Evolutionary conservation across 73 alveolate genomes (phyloP).

Genomic region (Paramecium biaurelia): DNA sequence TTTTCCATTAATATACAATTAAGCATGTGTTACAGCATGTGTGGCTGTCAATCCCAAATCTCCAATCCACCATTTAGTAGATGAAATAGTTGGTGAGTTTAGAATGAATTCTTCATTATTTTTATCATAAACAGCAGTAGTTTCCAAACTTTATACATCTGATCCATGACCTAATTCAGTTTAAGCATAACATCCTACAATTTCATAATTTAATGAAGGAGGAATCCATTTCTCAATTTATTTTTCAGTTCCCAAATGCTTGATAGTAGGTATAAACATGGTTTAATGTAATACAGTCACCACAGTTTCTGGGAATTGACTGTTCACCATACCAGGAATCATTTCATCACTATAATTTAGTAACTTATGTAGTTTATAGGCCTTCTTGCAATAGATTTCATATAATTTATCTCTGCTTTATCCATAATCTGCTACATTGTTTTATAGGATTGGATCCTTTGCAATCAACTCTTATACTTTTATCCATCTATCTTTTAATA

Average conservation of each 20-base stretch:
- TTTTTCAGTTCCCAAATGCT: slow-evolving; percentile 68
- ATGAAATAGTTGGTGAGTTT: slow-evolving; percentile 61
- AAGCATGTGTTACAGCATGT: slow-evolving; percentile 72
- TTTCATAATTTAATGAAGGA: not conserved
- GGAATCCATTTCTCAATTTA: slow-evolving; percentile 62
- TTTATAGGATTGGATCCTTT: slow-evolving; percentile 57
- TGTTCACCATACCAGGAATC: not conserved
- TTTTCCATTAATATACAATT: slow-evolving; percentile 54
- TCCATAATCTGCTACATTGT: slow-evolving; percentile 36
- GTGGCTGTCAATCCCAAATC: slow-evolving; percentile 68
- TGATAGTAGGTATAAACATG: slow-evolving; percentile 67
- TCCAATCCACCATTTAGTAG: slow-evolving; percentile 76
- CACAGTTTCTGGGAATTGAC: slow-evolving; percentile 28
- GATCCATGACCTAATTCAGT: slow-evolving; percentile 79
- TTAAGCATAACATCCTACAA: slow-evolving; percentile 69
- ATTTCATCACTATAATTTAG: slow-evolving; percentile 29
- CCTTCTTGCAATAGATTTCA: slow-evolving; percentile 46
- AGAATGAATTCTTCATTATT: slow-evolving; percentile 68
- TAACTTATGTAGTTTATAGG: not conserved
- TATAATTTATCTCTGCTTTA: slow-evolving; percentile 44
- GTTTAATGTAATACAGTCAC: slow-evolving; percentile 62
- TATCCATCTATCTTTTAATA: slow-evolving; percentile 28
- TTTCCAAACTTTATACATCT: slow-evolving; percentile 65
- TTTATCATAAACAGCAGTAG: slow-evolving; percentile 60
- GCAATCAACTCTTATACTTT: slow-evolving; percentile 42